phyloP scores from a whole-genome alignment of 2,329 filamentous ascomycete genomes.

The Neofusicoccum sp. region DNA sequence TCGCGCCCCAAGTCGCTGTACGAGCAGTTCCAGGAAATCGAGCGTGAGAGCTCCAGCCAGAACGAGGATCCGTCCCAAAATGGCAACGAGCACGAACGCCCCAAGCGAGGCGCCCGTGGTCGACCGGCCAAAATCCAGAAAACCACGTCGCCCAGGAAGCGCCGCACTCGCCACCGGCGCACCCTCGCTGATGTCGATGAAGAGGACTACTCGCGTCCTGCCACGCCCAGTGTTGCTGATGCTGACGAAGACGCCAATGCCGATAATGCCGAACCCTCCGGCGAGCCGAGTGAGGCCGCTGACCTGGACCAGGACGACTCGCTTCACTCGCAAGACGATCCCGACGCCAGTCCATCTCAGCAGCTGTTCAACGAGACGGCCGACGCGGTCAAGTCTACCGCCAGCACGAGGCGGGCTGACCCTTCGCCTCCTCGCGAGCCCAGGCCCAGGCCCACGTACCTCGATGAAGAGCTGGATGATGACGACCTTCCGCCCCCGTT shows the following conservation, averaged over 20 bases:
- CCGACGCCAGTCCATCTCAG: conserved; percentile 20
- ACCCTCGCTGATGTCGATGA: conserved; percentile 39
- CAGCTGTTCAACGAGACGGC: conserved; percentile 12
- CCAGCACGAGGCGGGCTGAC: not conserved
- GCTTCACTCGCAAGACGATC: not conserved
- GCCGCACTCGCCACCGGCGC: conserved; percentile 37
- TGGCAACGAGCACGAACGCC: conserved; percentile 18
- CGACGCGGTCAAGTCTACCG: not conserved
- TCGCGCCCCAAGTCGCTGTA: conserved; percentile 15
- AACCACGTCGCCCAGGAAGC: conserved; percentile 31
- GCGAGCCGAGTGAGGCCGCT: conserved; percentile 19
- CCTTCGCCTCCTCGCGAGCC: conserved; percentile 6
- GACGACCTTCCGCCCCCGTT: conserved; percentile 41
- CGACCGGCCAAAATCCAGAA: conserved; percentile 24
- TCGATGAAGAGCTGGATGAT: conserved; percentile 18
- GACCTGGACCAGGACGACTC: conserved; percentile 25
- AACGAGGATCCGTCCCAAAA: conserved; percentile 19
- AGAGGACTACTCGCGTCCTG: conserved; percentile 39
- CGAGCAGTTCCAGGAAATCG: conserved; percentile 20
- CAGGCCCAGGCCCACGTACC: conserved; percentile 10
- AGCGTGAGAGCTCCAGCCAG: conserved; percentile 20
- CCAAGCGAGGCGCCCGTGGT: conserved; percentile 20
- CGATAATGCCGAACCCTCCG: conserved; percentile 24
- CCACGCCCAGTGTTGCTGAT: conserved; percentile 35
- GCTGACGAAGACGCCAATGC: conserved; percentile 28